A percentile compares a stretch with the other conserved stretches of the same genome.
phyloP scores from a whole-genome alignment of 441 rosid genomes.

The Pelargonium cotyledonis region DNA sequence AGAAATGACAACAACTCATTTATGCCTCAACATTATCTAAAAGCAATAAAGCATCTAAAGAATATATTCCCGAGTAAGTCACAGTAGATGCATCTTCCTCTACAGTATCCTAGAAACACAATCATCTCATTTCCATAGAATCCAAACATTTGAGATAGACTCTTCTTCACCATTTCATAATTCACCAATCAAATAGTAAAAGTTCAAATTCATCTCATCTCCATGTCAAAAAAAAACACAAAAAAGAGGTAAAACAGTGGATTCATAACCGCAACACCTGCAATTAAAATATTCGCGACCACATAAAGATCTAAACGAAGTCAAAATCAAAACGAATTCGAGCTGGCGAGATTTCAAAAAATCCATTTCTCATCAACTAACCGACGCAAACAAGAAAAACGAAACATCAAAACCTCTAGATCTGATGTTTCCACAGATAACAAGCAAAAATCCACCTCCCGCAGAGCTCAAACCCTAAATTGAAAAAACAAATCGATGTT shows the following conservation, averaged over 20 bases:
- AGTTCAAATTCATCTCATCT: neutral
- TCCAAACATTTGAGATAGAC: too few species aligned
- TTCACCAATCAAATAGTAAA: neutral
- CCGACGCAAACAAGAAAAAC: neutral
- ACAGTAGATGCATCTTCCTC: neutral
- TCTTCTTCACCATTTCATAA: too few species aligned
- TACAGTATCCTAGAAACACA: too few species aligned
- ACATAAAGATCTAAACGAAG: neutral
- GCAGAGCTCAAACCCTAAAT: conserved; percentile 7
- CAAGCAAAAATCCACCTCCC: neutral
- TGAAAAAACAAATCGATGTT: neutral
- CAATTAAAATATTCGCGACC: neutral
- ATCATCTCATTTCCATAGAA: too few species aligned
- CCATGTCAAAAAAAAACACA: neutral
- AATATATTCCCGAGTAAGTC: neutral
- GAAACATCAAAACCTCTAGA: neutral
- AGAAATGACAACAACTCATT: neutral
- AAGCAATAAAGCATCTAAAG: neutral
- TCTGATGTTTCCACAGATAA: neutral
- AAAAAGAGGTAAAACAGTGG: neutral
- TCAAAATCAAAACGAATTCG: neutral
- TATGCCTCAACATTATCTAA: neutral
- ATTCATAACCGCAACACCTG: neutral
- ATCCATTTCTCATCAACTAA: neutral
- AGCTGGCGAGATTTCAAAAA: neutral